Evolutionary conservation across 768 basidiomycete genomes (phyloP).

Genomic region (Pleurotus pulmonarius): DNA sequence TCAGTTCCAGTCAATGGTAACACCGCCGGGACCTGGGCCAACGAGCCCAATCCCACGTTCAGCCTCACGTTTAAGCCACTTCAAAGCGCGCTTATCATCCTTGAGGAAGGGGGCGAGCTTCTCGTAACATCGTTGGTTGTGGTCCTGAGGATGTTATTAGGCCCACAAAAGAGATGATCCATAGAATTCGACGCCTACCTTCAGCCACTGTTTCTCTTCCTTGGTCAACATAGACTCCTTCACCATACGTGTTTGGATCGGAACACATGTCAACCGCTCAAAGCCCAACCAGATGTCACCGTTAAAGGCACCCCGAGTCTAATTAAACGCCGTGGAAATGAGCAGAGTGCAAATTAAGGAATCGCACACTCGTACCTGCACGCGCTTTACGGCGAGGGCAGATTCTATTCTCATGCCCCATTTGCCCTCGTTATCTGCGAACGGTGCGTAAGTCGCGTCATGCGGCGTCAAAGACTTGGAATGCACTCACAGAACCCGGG

Average conservation of each 20-base stretch:
- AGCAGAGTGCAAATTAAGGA: too few species aligned
- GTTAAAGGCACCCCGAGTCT: slow-evolving; percentile 72
- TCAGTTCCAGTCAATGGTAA: slow-evolving; percentile 82
- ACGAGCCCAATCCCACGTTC: slow-evolving; percentile 75
- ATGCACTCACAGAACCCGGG: slow-evolving; percentile 80
- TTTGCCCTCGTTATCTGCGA: slow-evolving; percentile 63
- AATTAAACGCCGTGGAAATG: neutral
- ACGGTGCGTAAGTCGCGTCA: neutral
- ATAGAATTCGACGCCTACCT: slow-evolving; percentile 37
- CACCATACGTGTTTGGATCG: slow-evolving; percentile 89
- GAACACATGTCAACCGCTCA: slow-evolving; percentile 90
- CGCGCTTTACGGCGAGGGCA: slow-evolving; percentile 68
- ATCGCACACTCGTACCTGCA: slow-evolving; percentile 30
- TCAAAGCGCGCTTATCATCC: slow-evolving; percentile 76
- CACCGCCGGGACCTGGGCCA: slow-evolving; percentile 57
- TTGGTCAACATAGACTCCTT: slow-evolving; percentile 80
- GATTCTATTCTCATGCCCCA: slow-evolving; percentile 95
- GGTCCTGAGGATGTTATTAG: slow-evolving; percentile 43
- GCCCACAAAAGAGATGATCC: slow-evolving; percentile 2
- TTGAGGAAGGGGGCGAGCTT: slow-evolving; percentile 62
- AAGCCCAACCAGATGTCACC: slow-evolving; percentile 85
- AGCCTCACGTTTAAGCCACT: slow-evolving; percentile 76
- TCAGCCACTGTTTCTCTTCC: slow-evolving; percentile 85
- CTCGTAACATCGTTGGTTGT: slow-evolving; percentile 72
- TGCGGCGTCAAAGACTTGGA: slow-evolving; percentile 5